A percentile compares a stretch with the other conserved stretches of the same genome.
phyloP scores from a whole-genome alignment of 202 grass and related monocot species.

The Brachypodium distachyon region DNA sequence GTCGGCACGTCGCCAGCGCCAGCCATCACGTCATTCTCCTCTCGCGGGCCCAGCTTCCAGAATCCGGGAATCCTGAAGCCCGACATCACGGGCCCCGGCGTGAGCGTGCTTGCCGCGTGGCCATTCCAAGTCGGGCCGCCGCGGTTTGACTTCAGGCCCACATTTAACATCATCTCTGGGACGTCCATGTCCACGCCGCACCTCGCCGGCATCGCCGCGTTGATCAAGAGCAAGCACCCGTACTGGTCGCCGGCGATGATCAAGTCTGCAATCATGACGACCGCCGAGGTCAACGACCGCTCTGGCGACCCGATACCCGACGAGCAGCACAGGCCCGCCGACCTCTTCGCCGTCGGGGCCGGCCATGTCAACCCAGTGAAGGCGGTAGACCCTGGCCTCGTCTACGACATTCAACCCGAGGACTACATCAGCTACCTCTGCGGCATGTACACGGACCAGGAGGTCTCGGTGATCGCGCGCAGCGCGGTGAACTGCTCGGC shows the following conservation, averaged over 20 bases:
- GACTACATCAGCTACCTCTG: constrained; percentile 1
- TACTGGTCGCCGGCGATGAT: not conserved
- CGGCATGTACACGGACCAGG: not conserved
- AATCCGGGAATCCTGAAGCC: not conserved
- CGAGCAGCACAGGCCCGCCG: not conserved
- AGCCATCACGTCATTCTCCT: not conserved
- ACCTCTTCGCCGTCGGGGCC: not conserved
- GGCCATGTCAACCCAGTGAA: not conserved
- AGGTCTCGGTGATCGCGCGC: not conserved
- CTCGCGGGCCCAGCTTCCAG: not conserved
- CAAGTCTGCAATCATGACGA: constrained; percentile 7
- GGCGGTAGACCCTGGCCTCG: not conserved
- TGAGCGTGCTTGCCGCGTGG: not conserved
- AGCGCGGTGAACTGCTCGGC: not conserved
- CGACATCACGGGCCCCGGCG: not conserved
- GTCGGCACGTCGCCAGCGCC: not conserved
- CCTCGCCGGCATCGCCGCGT: not conserved
- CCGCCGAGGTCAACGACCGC: not conserved
- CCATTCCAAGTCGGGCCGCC: not conserved
- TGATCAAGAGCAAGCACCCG: not conserved
- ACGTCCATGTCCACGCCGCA: constrained; percentile 12
- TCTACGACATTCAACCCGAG: not conserved
- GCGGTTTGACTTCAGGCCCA: not conserved
- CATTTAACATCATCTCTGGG: not conserved
- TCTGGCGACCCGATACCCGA: not conserved